phyloP scores from a whole-genome alignment of 2,329 filamentous ascomycete genomes.

The Colletotrichum acutatum region DNA sequence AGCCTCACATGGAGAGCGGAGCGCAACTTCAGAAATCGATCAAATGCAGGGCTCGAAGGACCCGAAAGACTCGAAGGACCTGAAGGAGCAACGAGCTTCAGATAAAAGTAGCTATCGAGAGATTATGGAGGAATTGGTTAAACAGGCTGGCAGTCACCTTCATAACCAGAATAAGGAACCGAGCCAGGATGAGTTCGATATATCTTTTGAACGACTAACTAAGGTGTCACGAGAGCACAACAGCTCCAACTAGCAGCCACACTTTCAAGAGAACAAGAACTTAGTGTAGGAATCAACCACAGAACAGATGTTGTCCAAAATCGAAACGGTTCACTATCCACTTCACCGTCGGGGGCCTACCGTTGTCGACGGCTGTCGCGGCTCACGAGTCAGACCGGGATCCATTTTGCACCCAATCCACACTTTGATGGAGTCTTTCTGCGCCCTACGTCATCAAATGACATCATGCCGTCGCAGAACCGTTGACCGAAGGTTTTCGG shows the following conservation, averaged over 20 bases:
- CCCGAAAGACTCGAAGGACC: not conserved
- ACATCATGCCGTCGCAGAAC: constrained; percentile 31
- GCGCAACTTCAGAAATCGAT: fast-evolving
- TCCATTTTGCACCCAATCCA: not conserved
- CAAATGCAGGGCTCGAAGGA: not conserved
- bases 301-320: not conserved
- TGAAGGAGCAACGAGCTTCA: no score
- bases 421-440: not conserved
- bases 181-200: not conserved
- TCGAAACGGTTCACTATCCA: not conserved
- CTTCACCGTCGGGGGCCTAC: not conserved
- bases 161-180: not conserved
- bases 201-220: not conserved
- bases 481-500: constrained; percentile 16
- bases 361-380: constrained; percentile 11
- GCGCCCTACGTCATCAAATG: constrained; percentile 17
- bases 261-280: no score
- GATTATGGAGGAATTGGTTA: not conserved
- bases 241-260: no score
- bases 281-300: not conserved
- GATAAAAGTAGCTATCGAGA: no score
- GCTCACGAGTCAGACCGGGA: constrained; percentile 12
- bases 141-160: not conserved
- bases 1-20: not conserved
- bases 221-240: not conserved